Evolutionary conservation across 208 protist genomes (phyloP).

Genomic region (Naegleria fowleri): DNA sequence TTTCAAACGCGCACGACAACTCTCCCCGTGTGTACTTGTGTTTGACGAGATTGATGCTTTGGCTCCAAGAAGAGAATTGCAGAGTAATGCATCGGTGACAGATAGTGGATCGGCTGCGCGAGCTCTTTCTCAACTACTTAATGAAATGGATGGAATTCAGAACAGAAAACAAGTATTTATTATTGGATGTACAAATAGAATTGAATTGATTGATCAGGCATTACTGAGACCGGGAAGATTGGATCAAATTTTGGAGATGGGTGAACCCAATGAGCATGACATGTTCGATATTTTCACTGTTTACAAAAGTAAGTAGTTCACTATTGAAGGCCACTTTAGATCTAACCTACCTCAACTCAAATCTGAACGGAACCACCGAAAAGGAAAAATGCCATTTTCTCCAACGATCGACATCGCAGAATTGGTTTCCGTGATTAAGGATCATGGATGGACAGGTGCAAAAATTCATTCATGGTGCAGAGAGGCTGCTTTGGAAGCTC

Average conservation of each 20-base stretch:
- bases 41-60: constrained; percentile 86
- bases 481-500: background rate
- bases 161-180: constrained; percentile 99
- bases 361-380: too few species aligned
- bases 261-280: background rate
- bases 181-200: constrained; percentile 99
- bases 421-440: too few species aligned
- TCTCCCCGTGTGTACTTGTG: constrained; percentile 84
- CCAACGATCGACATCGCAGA: background rate
- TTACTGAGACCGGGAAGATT: constrained; percentile 95
- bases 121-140: constrained; percentile 99
- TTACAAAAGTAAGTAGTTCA: background rate
- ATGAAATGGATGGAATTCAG: constrained; percentile 99
- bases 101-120: constrained; percentile 89
- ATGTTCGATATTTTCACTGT: background rate
- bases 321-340: background rate
- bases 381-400: background rate
- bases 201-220: constrained; percentile 99
- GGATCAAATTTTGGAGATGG: constrained; percentile 43
- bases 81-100: constrained; percentile 55
- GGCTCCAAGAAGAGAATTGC: constrained; percentile 51
- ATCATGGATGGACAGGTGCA: background rate
- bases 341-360: background rate
- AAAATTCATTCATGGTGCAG: background rate
- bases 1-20: constrained; percentile 74